Percentiles rank a stretch among this genome's conserved stretches.
These are phyloP conservation scores for Sicyos baderoa DNA, from an alignment of 306 rosid genomes.

Conservation along the genomic window DNA sequence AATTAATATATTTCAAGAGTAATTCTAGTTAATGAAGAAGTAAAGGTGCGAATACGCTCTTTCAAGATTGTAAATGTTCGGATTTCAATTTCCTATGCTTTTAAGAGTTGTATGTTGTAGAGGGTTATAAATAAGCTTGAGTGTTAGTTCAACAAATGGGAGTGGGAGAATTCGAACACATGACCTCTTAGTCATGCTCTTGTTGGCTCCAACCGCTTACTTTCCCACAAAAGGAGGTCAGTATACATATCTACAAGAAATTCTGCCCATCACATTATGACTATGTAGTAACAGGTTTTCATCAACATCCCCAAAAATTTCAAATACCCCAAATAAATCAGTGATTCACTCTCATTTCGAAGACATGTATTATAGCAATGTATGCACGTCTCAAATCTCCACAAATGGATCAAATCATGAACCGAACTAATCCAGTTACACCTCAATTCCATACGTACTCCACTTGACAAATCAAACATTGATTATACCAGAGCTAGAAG, in stretches of 20 bases:
- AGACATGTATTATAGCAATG: no score
- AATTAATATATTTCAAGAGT: no score
- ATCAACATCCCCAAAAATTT: background rate
- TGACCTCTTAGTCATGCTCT: no score
- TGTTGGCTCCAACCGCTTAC: background rate
- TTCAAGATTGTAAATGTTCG: no score
- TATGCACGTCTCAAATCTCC: background rate
- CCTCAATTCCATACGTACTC: background rate
- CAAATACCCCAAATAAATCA: background rate
- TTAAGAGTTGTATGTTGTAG: no score
- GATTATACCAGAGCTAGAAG: background rate
- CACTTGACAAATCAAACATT: background rate
- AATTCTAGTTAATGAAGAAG: no score
- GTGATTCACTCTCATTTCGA: background rate
- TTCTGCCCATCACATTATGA: background rate
- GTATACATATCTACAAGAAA: constrained; percentile 1
- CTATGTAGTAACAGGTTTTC: background rate
- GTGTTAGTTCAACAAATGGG: no score
- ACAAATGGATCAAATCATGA: background rate
- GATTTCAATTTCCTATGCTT: no score
- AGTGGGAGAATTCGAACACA: no score
- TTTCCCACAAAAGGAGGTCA: background rate
- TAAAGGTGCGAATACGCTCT: no score
- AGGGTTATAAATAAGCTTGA: no score
- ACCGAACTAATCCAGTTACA: background rate